A percentile compares a stretch with the other conserved stretches of the same genome.
These are phyloP conservation scores for Fragaria nilgerrensis DNA, from an alignment of 306 rosid genomes.

Conservation along the genomic window DNA sequence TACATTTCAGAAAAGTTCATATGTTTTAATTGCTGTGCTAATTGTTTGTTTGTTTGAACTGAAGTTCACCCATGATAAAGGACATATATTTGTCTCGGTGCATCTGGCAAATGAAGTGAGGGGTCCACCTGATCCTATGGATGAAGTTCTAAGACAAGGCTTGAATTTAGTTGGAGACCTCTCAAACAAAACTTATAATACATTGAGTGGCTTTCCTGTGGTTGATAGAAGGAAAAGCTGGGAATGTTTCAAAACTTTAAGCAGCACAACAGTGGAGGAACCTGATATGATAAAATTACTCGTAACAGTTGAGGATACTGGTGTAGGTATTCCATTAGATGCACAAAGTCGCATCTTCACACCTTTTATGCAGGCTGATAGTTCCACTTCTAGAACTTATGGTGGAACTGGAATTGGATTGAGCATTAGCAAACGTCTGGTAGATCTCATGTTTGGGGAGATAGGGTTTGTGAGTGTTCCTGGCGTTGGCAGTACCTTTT, in stretches of 20 bases:
- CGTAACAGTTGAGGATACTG: constrained; percentile 96
- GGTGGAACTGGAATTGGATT: constrained; percentile 99
- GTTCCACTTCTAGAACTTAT: constrained; percentile 88
- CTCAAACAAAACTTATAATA: constrained; percentile 36
- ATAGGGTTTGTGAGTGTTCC: constrained; percentile 89
- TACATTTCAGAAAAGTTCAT: background rate
- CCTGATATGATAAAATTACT: constrained; percentile 58
- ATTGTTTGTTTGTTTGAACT: constrained; percentile 19
- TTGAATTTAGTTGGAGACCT: constrained; percentile 36
- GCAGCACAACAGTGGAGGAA: constrained; percentile 34
- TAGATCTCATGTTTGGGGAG: constrained; percentile 95
- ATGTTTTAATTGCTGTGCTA: background rate
- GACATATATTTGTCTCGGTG: constrained; percentile 84
- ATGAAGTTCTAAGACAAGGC: constrained; percentile 72
- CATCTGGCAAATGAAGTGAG: constrained; percentile 79
- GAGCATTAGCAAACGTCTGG: constrained; percentile 86
- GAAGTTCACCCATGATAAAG: constrained; percentile 78
- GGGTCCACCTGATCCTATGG: constrained; percentile 53
- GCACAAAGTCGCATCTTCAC: constrained; percentile 84
- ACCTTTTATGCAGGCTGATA: constrained; percentile 97
- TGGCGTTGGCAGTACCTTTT: constrained; percentile 79
- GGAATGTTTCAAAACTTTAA: constrained; percentile 51
- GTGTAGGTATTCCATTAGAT: constrained; percentile 78
- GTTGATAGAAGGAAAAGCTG: constrained; percentile 91
- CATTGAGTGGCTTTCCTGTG: constrained; percentile 87